phyloP scores from a whole-genome alignment of 139 green algal genomes.

The Auxenochlorella protothecoides region DNA sequence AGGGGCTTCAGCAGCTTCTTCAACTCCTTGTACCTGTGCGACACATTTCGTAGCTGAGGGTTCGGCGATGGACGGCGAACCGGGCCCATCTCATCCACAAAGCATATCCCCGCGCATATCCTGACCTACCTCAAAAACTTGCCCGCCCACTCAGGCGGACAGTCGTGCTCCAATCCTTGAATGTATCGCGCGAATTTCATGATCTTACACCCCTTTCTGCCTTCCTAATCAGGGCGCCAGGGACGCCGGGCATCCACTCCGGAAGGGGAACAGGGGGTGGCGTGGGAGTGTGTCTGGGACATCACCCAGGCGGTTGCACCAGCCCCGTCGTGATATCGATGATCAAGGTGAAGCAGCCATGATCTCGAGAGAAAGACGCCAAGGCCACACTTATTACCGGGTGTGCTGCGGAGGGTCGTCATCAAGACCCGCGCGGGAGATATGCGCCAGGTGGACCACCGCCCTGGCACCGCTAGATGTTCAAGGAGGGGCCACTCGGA shows the following conservation, averaged over 20 bases:
- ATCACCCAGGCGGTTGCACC: neutral
- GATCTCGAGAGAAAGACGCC: no score
- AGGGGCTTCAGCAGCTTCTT: constrained; percentile 32
- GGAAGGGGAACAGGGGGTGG: no score
- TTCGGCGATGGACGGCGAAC: neutral
- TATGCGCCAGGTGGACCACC: no score
- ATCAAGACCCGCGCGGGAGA: no score
- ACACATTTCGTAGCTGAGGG: neutral
- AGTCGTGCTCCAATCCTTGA: constrained; percentile 17
- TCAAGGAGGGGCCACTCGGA: no score
- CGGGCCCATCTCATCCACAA: neutral
- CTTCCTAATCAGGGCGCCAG: neutral
- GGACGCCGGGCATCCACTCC: no score
- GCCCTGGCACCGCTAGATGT: no score
- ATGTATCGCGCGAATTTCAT: constrained; percentile 14
- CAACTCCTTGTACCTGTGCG: constrained; percentile 26
- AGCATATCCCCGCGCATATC: neutral
- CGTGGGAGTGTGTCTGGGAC: no score
- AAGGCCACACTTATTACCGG: no score
- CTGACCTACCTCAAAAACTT: constrained; percentile 26
- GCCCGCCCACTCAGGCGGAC: constrained; percentile 18
- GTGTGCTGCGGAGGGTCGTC: no score
- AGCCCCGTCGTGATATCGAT: neutral
- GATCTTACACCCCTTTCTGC: neutral
- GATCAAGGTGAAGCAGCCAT: neutral